Conservation (phyloP, 2,329 filamentous ascomycete species). For the Lachnellula hyalina region DNA sequence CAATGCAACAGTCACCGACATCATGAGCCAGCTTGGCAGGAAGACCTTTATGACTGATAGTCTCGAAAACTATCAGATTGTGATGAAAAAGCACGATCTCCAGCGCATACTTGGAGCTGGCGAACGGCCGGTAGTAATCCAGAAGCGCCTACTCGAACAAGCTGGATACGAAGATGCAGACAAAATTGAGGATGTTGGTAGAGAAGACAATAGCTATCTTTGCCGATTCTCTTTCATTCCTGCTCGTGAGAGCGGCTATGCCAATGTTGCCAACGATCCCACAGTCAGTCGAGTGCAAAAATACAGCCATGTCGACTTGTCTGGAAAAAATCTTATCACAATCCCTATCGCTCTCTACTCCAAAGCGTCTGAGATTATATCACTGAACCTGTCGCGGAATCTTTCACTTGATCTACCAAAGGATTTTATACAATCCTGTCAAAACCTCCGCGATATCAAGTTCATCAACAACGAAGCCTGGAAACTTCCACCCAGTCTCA, state of each 20-base stretch:
- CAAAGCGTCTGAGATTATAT: constrained; percentile 87
- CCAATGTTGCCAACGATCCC: constrained; percentile 68
- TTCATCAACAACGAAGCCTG: constrained; percentile 92
- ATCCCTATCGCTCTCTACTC: constrained; percentile 94
- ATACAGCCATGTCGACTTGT: constrained; percentile 89
- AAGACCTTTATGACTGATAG: constrained; percentile 91
- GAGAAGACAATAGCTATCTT: constrained; percentile 95
- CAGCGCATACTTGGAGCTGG: constrained; percentile 71
- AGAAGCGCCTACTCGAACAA: constrained; percentile 86
- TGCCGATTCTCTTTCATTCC: constrained; percentile 95
- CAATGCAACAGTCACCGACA: constrained; percentile 78
- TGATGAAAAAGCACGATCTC: constrained; percentile 88
- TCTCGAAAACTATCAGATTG: constrained; percentile 89
- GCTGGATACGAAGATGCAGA: constrained; percentile 86
- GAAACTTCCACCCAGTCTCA: constrained; percentile 76
- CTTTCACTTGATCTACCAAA: constrained; percentile 87
- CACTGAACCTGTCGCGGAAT: constrained; percentile 88
- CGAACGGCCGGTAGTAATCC: constrained; percentile 83
- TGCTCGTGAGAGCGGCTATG: constrained; percentile 77
- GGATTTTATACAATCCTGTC: constrained; percentile 93
- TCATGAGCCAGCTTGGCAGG: constrained; percentile 85
- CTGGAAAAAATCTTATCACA: constrained; percentile 83
- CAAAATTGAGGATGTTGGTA: constrained; percentile 84
- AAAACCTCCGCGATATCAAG: constrained; percentile 88
- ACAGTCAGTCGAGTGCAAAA: constrained; percentile 80